phyloP scores from a whole-genome alignment of 1,139 yeast genomes.

The Blastobotrys serpentis region DNA sequence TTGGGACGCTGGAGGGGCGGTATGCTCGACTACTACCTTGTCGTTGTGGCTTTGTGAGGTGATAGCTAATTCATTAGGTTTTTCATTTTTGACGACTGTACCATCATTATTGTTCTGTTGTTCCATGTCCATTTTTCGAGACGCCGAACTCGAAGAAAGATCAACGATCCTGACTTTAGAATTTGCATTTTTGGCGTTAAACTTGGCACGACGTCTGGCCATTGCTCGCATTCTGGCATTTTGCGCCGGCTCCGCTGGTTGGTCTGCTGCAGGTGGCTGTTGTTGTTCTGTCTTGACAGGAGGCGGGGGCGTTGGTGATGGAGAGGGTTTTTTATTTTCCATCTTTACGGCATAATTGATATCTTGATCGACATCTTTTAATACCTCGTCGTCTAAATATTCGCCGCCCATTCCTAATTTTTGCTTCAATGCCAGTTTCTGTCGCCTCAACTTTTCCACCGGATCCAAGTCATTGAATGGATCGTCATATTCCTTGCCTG shows the following conservation, averaged over 20 bases:
- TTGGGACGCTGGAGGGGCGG: constrained; percentile 66
- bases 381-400: constrained; percentile 41
- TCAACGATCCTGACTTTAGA: constrained; percentile 63
- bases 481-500: constrained; percentile 50
- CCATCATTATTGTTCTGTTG: constrained; percentile 19
- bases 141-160: constrained; percentile 72
- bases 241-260: constrained; percentile 25
- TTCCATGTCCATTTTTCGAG: constrained; percentile 48
- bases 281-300: constrained; percentile 12
- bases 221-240: constrained; percentile 89
- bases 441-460: constrained; percentile 41
- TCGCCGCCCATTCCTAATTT: constrained; percentile 47
- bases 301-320: constrained; percentile 26
- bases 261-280: too few relatives aligned
- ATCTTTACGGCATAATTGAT: constrained; percentile 14
- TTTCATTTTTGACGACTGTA: constrained; percentile 1
- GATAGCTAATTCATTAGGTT: constrained; percentile 37
- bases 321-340: constrained; percentile 20
- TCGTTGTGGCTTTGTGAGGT: constrained; percentile 81
- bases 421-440: constrained; percentile 41
- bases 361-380: constrained; percentile 36
- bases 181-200: constrained; percentile 63
- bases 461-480: constrained; percentile 41
- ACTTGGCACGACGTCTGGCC: constrained; percentile 90
- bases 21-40: constrained; percentile 80